Evolutionary conservation across 176 grass and related monocot species (phyloP), one percentile per base, ranked within the genome.

Genomic region (Raddia distichophylla): DNA sequence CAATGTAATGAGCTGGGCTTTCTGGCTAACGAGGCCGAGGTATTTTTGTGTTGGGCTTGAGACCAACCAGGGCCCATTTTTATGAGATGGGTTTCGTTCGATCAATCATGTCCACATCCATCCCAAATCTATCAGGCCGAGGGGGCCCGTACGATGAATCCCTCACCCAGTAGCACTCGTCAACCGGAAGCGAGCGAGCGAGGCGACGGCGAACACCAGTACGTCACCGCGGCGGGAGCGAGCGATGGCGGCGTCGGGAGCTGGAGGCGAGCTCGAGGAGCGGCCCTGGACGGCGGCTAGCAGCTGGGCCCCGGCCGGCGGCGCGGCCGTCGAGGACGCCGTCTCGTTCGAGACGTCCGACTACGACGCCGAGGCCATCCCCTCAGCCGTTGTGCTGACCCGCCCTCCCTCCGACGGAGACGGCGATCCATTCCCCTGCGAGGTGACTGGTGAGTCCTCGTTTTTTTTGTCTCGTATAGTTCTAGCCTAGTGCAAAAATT

Each of bases 271-370:
- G 32, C 27, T 19, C 0, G 67, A 14, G 3, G 66, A 12, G 7
- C 50, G 77, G 73, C 77, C 72, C 10, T 89, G 89, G 89, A 81
- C 71, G 66, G 83, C 77, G 35, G 48, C 86, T 0, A 82, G 86
- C 71, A 87, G 75, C 54, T 94, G 92, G 92, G 60, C 75, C 61
- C 60, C 72, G 11, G 54, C 72, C 43, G 67, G 78, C 37, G 89
- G 86, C 48, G 84, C 62, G 12, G 60, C 82, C 48, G 76, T 91
- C 47, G 89, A 84, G 53, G 83, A 69, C 19, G 76, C 83, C 43
- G 74, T 94, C 80, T 94, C 89, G 61, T 94, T 94, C 67, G 89
- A 94, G 47, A 94, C 89, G 37, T 82, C 86, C 9, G 79, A 53
- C 17, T 50, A 84, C 17, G 90, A 92, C 64, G 80, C 71, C 6